phyloP scores from a whole-genome alignment of 257 asterid species.

The Solanum habrochaites region DNA sequence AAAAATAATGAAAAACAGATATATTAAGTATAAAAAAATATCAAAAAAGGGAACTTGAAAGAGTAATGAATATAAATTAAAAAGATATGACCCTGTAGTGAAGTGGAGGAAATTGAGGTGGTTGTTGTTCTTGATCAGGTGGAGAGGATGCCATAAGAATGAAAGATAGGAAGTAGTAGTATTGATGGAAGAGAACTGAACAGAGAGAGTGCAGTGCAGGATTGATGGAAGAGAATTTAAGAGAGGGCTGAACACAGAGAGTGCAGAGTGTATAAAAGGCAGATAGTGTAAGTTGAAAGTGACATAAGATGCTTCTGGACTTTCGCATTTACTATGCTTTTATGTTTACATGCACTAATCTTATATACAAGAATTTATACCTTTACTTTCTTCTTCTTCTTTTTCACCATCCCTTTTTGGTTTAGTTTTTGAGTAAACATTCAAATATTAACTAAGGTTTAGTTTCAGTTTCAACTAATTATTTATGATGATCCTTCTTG shows the following conservation, averaged over 20 bases:
- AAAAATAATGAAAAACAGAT: background rate
- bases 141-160: conserved; percentile 35
- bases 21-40: background rate
- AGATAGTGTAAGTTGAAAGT: background rate
- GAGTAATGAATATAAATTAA: background rate
- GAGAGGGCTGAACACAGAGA: background rate
- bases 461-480: background rate
- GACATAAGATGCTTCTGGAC: background rate
- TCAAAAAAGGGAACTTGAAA: background rate
- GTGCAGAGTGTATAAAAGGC: background rate
- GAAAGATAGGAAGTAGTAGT: background rate
- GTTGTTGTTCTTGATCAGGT: conserved; percentile 29
- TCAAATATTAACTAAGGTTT: background rate
- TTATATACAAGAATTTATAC: background rate
- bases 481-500: background rate
- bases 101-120: conserved; percentile 23
- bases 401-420: background rate
- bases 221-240: background rate
- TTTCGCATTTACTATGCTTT: background rate
- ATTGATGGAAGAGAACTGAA: background rate
- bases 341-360: background rate
- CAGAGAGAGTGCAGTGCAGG: background rate
- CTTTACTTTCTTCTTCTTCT: background rate
- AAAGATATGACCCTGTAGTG: conserved; percentile 54
- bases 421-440: background rate